A percentile compares a stretch with the other conserved stretches of the same genome.
These are phyloP conservation scores for Aspergillus sp. DNA, from an alignment of 2,329 filamentous ascomycete species.

Conservation along the genomic window DNA sequence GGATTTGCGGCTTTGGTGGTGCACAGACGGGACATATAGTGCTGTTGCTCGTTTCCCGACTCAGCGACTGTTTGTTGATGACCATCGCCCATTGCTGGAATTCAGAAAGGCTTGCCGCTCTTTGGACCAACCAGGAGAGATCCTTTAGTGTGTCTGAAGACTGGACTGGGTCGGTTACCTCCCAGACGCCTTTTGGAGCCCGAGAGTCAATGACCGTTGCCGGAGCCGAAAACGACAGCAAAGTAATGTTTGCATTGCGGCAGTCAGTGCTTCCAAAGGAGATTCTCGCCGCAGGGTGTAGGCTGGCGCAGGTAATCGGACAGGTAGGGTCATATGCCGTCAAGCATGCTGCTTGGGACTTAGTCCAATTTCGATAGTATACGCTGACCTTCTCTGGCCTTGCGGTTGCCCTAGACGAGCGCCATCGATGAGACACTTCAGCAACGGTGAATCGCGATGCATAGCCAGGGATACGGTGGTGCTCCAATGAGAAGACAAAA, in stretches of 20 bases:
- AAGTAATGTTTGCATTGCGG: constrained; percentile 23
- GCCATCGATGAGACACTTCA: constrained; percentile 40
- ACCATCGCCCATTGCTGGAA: constrained; percentile 25
- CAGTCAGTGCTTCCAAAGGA: constrained; percentile 16
- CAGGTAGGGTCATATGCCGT: constrained; percentile 9
- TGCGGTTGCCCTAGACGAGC: constrained; percentile 23
- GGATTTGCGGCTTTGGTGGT: constrained; percentile 24
- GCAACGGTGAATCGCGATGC: constrained; percentile 41
- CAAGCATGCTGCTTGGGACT: constrained; percentile 16
- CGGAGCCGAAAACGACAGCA: constrained; percentile 21
- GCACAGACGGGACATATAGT: constrained; percentile 22
- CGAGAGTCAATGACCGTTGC: constrained; percentile 11
- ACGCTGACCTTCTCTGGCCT: constrained; percentile 15
- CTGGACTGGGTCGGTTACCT: constrained; percentile 18
- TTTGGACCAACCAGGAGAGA: constrained; percentile 28
- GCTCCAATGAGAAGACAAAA: constrained; percentile 50
- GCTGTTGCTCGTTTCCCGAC: neutral
- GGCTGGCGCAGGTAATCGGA: constrained; percentile 13
- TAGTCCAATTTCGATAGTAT: constrained; percentile 24
- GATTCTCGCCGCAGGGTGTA: constrained; percentile 10
- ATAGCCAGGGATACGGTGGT: constrained; percentile 39
- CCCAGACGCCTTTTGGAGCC: constrained; percentile 16
- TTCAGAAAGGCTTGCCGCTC: constrained; percentile 14
- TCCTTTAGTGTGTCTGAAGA: constrained; percentile 17
- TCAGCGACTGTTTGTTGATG: neutral